Conservation (phyloP, 2,329 filamentous ascomycete genomes). For the Phaeoacremonium minimum region DNA sequence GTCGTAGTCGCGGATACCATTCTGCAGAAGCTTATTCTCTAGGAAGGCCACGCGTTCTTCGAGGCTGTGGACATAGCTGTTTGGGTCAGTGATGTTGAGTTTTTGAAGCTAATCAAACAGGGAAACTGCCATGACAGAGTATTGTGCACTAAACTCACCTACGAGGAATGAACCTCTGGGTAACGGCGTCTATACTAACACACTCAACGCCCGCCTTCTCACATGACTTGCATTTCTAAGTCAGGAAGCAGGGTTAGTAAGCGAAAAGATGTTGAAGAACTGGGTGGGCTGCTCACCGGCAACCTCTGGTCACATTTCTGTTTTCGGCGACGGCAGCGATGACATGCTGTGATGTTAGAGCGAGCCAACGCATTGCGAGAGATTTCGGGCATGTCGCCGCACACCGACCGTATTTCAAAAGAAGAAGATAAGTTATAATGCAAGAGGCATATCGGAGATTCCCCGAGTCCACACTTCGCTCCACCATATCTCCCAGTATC, state of each 20-base stretch:
- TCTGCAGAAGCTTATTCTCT: conserved; percentile 3
- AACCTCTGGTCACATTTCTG: conserved; percentile 5
- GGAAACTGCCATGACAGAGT: no score
- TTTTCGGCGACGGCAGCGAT: conserved; percentile 6
- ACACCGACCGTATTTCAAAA: no score
- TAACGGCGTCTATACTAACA: conserved; percentile 3
- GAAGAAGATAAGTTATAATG: no score
- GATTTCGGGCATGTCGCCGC: no score
- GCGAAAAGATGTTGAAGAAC: background rate
- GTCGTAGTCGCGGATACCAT: background rate
- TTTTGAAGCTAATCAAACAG: background rate
- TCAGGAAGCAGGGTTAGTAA: no score
- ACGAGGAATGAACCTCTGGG: conserved; percentile 4
- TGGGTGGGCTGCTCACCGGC: conserved; percentile 5
- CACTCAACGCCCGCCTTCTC: conserved; percentile 2
- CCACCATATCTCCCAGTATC: no score
- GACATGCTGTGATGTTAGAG: conserved; percentile 2
- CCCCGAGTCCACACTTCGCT: no score
- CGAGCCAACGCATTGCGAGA: no score
- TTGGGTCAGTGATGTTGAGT: no score
- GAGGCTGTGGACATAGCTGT: conserved; percentile 4
- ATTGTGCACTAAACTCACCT: no score
- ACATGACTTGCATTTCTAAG: background rate
- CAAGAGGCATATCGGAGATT: no score
- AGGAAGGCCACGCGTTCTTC: conserved; percentile 4